These are phyloP conservation scores for Echites panduratus DNA, from an alignment of 257 asterid species.

Conservation along the genomic window DNA sequence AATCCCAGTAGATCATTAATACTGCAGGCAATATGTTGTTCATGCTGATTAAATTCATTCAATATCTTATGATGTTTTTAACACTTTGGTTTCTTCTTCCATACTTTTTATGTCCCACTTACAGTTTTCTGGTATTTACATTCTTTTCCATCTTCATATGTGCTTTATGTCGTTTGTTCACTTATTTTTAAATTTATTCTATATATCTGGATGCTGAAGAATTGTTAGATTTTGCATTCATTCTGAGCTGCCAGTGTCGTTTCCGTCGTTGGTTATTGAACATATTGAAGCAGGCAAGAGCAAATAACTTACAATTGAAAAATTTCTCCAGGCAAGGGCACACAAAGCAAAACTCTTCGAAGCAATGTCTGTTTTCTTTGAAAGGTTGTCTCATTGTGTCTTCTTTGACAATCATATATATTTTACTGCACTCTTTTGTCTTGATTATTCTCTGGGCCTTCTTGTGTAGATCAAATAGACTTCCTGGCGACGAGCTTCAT, in stretches of 20 bases:
- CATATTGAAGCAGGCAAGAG: not conserved
- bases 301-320: not conserved
- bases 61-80: too few species aligned
- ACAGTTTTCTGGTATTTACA: too few species aligned
- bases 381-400: conserved; percentile 43
- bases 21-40: too few species aligned
- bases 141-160: too few species aligned
- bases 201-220: not conserved
- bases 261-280: not conserved
- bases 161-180: too few species aligned
- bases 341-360: conserved; percentile 81
- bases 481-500: conserved; percentile 50
- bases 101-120: too few species aligned
- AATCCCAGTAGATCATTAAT: too few species aligned
- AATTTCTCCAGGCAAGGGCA: conserved; percentile 59
- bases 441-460: conserved; percentile 21
- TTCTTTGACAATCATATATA: not conserved
- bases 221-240: not conserved
- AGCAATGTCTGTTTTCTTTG: conserved; percentile 86
- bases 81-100: too few species aligned
- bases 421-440: conserved; percentile 18
- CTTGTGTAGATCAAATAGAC: conserved; percentile 68
- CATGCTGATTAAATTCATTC: too few species aligned
- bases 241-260: not conserved
- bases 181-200: too few species aligned